Conservation (phyloP, 129 eudicot species). For the Dittrichia graveolens region DNA sequence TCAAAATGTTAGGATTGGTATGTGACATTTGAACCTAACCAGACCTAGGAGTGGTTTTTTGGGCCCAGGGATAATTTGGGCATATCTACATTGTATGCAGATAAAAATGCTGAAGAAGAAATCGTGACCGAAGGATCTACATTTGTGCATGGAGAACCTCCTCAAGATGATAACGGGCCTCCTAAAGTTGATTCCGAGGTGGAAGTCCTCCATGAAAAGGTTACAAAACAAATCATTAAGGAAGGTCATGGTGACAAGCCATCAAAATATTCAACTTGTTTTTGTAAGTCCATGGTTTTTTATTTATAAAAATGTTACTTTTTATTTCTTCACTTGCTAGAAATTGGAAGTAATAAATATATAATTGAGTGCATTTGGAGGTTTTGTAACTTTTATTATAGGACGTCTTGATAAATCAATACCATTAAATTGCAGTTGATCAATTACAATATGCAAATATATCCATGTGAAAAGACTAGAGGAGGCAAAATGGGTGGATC, state of each 20-base stretch:
- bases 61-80: not conserved
- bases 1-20: not conserved
- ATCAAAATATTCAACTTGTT: conserved; percentile 96
- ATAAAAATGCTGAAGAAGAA: conserved; percentile 53
- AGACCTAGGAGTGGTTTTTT: not conserved
- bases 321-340: conserved; percentile 5
- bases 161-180: conserved; percentile 70
- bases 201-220: conserved; percentile 89
- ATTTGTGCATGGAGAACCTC: conserved; percentile 75
- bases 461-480: not conserved
- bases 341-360: conserved; percentile 9
- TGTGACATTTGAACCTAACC: not conserved
- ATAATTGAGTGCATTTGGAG: conserved; percentile 8
- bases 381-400: not conserved
- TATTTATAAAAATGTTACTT: not conserved
- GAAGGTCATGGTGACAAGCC: conserved; percentile 98
- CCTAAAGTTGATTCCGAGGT: conserved; percentile 67
- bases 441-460: not conserved
- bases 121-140: conserved; percentile 70
- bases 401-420: not conserved
- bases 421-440: not conserved
- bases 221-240: conserved; percentile 83
- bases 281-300: conserved; percentile 52
- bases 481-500: not conserved
- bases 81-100: conserved; percentile 30